Base-by-base conservation (phyloP, 495 filamentous ascomycete species). In the Neurospora tetraspora region DNA sequence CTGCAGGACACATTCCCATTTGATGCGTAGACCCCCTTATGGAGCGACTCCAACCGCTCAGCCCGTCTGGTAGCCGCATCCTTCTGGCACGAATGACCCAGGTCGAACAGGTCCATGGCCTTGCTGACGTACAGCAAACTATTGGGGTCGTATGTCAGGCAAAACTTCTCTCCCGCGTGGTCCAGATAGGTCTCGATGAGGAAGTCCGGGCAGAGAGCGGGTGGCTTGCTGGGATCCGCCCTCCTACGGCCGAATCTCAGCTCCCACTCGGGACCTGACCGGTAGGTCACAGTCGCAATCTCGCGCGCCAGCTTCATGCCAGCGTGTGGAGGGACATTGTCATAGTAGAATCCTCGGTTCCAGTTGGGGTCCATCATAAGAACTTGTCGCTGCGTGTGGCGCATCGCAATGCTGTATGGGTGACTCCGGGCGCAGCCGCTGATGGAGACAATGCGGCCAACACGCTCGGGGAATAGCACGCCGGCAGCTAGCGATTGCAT, bases 321-420 rank as follows among this genome's bases (percentile, higher is more conserved):
- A 9, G 90, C 88, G 78, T 99, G 96, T 9, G 96, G 96, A 8
- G 96, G 96, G 38, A 98, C 90, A 59, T 85, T 80, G 72, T 90
- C 90, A 78, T 98, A 98, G 83, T 98, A 99, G 83, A 94, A 97
- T 2, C 96, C 96, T n/a, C 96, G 93, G 73, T 91, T 89, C 96
- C 96, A 99, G 74, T 96, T 93, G 1, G 94, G 93, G 75, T 99
- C 96, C 90, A 95, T 97, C 94, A 99, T 98, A 31, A 99, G 86
- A 8, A 98, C 96, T 82, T 98, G 96, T 39, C 96, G 91, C 81
- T 99, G 96, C 0, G 96, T 95, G 84, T 99, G 95, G n/a, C 96
- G 88, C 96, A 99, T 96, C 8, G 96, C 96, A 82, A 99, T 97
- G 79, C 94, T 97, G 81, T 98, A 98, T 27, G 96, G 96, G 82